Evolutionary conservation across 2,329 filamentous ascomycete species (phyloP).

Genomic region (Penicillium sp.): DNA sequence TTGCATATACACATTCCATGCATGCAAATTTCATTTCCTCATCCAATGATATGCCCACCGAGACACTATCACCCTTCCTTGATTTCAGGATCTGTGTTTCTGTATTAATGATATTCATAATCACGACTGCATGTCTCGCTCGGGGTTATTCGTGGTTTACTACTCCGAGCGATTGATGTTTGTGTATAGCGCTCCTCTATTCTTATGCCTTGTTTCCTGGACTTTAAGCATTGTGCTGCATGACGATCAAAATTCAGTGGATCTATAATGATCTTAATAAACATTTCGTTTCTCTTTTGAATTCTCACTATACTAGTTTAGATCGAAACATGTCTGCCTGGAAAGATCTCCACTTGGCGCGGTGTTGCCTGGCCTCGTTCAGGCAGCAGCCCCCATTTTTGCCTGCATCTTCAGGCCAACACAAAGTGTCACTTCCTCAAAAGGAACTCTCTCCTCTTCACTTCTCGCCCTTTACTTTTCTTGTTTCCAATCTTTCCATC

Average conservation of each 20-base stretch:
- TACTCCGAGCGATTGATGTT: neutral
- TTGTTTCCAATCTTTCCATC: neutral
- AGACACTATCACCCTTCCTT: neutral
- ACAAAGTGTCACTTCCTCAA: neutral
- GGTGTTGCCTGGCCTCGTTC: slow-evolving; percentile 8
- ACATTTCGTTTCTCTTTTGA: no score
- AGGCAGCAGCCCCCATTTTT: slow-evolving; percentile 11
- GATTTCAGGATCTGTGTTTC: neutral
- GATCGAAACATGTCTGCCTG: neutral
- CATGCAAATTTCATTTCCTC: no score
- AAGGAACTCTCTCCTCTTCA: neutral
- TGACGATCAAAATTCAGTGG: no score
- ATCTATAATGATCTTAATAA: no score
- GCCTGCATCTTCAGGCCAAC: slow-evolving; percentile 7
- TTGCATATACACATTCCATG: neutral
- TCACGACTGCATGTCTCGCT: neutral
- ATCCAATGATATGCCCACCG: neutral
- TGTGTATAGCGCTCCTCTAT: neutral
- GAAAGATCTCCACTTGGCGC: slow-evolving; percentile 5
- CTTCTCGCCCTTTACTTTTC: neutral
- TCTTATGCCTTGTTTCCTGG: neutral
- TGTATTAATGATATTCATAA: neutral
- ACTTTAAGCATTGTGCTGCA: no score
- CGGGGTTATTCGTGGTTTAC: neutral
- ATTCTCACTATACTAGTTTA: no score